Base-by-base conservation (phyloP, 768 basidiomycete genomes). In the Rubroboletus satanas region DNA sequence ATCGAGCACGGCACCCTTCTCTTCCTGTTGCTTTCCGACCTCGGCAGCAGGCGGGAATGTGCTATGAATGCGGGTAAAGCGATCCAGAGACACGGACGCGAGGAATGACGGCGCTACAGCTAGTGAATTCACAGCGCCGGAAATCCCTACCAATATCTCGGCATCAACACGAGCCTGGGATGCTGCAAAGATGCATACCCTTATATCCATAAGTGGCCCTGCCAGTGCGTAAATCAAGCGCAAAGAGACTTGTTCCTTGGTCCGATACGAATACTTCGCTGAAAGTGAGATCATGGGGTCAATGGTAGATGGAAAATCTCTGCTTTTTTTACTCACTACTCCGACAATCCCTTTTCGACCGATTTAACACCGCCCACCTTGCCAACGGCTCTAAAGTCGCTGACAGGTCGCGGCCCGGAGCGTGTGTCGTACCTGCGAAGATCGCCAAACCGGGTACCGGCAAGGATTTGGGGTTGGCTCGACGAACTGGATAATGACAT, bases 381-480 rank as follows among this genome's bases (percentile, higher is more conserved):
- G 9, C 75, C 79, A 14, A 88, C 64, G 12, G 74, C 74, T 44
- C 77, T 79, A 79, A 88, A 92, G 57, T 87, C 78, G 23, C 79
- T 73, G n/a, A 85, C 77, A 17, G 91, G 91, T 39, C 82, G 77
- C 17, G 82, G 80, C 23, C 80, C 83, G 8, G 82, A 77, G 49
- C 89, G 83, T 1, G 83, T 86, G 62, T 94, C 92, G 62, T 94
- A 94, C 39, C 81, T 78, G 43, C 87, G 82, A 6, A 93, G 73
- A 60, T 88, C 79, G 18, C 92, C 92, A 41, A 84, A 71, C 52
- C 82, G 79, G 0, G 88, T 91, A 0, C 92, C 92, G n/a, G 83
- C 78, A 15, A 85, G 68, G 23, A 93, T 67, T 38, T 85, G 80
- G 33, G 79, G 75, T 18, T 72, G 68, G 38, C 61, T 51, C 52